Percentiles rank a stretch among this genome's conserved stretches.
Evolutionary conservation across 2,329 filamentous ascomycete genomes (phyloP).

Genomic region (Neurospora sp.): DNA sequence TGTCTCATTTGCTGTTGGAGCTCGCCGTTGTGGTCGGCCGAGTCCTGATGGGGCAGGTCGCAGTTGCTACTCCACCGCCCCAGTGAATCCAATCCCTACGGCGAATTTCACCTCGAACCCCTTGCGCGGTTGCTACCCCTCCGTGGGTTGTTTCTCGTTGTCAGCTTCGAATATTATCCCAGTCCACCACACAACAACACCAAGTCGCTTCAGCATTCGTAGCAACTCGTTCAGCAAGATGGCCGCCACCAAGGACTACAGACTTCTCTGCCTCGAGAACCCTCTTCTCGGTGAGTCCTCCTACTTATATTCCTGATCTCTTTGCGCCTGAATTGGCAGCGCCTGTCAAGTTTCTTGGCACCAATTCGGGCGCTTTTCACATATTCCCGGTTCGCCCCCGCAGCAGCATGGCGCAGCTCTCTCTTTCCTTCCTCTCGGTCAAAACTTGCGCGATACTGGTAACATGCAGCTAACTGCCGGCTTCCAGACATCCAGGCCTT

Average conservation of each 20-base stretch:
- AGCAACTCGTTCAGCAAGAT: conserved; percentile 37
- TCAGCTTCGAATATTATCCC: not conserved
- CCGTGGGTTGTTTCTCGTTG: not conserved
- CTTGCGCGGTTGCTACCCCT: not conserved
- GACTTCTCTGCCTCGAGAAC: conserved; percentile 92
- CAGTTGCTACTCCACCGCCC: not conserved
- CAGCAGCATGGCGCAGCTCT: not conserved
- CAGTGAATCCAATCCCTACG: not conserved
- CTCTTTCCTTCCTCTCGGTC: not conserved
- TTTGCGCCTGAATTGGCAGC: not conserved
- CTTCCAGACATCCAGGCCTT: conserved; percentile 74
- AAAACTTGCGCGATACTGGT: conserved; percentile 4
- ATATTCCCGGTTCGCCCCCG: conserved; percentile 1
- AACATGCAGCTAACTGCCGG: conserved; percentile 4
- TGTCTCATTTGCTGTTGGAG: not conserved
- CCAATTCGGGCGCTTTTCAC: not conserved
- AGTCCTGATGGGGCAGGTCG: not conserved
- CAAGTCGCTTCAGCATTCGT: conserved; percentile 8
- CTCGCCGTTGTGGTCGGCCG: not conserved
- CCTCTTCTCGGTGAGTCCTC: conserved; percentile 70
- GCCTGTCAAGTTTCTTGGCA: not conserved
- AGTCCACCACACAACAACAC: conserved; percentile 5
- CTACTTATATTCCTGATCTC: not conserved
- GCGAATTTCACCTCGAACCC: not conserved
- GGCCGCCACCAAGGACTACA: conserved; percentile 69